Conservation (phyloP, 2,329 filamentous ascomycete genomes). For the Phaeophleospora eucalypticola region DNA sequence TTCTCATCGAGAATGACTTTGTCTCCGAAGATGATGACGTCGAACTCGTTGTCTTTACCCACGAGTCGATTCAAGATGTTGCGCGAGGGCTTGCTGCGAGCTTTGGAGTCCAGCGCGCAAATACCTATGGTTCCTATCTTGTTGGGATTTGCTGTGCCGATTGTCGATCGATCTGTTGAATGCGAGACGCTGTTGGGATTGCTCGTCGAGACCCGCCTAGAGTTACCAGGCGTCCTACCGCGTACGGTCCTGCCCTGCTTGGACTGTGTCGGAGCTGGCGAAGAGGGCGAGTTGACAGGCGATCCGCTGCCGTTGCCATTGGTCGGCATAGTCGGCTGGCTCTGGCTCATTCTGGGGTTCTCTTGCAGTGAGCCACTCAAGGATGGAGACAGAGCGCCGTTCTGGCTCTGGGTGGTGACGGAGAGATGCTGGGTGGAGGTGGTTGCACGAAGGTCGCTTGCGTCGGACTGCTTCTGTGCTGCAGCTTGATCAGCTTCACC, state of each 20-base stretch:
- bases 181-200: slow-evolving; percentile 78
- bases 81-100: slow-evolving; percentile 90
- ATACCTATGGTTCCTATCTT: slow-evolving; percentile 73
- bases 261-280: slow-evolving; percentile 18
- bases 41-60: slow-evolving; percentile 85
- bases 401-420: slow-evolving; percentile 43
- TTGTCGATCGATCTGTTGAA: slow-evolving; percentile 63
- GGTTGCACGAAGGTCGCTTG: slow-evolving; percentile 30
- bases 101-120: slow-evolving; percentile 92
- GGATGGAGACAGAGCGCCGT: slow-evolving; percentile 41
- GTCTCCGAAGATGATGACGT: slow-evolving; percentile 96
- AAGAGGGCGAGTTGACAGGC: slow-evolving; percentile 70
- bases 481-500: slow-evolving; percentile 12
- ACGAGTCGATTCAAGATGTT: slow-evolving; percentile 94
- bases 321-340: neutral
- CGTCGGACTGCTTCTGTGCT: slow-evolving; percentile 11
- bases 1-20: slow-evolving; percentile 98
- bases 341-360: slow-evolving; percentile 53
- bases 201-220: slow-evolving; percentile 75
- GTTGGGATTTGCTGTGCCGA: slow-evolving; percentile 48
- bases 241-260: slow-evolving; percentile 35
- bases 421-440: slow-evolving; percentile 43
- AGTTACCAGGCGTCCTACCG: slow-evolving; percentile 48
- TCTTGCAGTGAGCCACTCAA: slow-evolving; percentile 35
- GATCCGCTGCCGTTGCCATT: slow-evolving; percentile 75